phyloP scores from a whole-genome alignment of 805 yeast species.

The Candida nemodendra region DNA sequence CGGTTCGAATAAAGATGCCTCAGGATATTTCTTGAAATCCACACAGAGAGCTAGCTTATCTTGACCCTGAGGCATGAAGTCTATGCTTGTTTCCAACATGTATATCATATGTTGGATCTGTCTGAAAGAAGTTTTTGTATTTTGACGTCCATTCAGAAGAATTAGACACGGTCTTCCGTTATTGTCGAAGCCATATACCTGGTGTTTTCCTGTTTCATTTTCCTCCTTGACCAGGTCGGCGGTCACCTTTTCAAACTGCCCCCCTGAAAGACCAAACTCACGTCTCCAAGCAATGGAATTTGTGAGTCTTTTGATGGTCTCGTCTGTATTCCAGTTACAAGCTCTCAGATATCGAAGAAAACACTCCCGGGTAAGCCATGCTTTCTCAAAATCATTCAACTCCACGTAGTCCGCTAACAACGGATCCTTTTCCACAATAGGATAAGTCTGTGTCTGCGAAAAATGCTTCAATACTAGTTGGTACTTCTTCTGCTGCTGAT shows the following conservation, averaged over 20 bases:
- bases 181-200: slow-evolving; percentile 84
- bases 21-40: slow-evolving; percentile 84
- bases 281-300: slow-evolving; percentile 89
- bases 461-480: slow-evolving; percentile 58
- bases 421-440: slow-evolving; percentile 45
- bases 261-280: slow-evolving; percentile 72
- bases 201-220: slow-evolving; percentile 90
- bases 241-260: slow-evolving; percentile 48
- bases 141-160: slow-evolving; percentile 91
- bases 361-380: slow-evolving; percentile 93
- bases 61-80: slow-evolving; percentile 94
- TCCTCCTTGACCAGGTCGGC: slow-evolving; percentile 57
- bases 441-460: slow-evolving; percentile 45
- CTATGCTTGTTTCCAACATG: slow-evolving; percentile 89
- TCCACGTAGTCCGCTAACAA: slow-evolving; percentile 35
- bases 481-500: slow-evolving; percentile 60
- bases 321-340: slow-evolving; percentile 77
- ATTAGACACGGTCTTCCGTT: slow-evolving; percentile 91
- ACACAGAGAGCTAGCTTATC: slow-evolving; percentile 88
- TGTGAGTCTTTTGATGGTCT: slow-evolving; percentile 69
- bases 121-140: slow-evolving; percentile 84
- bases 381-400: slow-evolving; percentile 56
- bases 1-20: slow-evolving; percentile 33
- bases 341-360: slow-evolving; percentile 87
- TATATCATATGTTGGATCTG: slow-evolving; percentile 93